These are phyloP conservation scores for Mortierella sp. DNA, from an alignment of 371 early-diverging fungal genomes.

Conservation along the genomic window DNA sequence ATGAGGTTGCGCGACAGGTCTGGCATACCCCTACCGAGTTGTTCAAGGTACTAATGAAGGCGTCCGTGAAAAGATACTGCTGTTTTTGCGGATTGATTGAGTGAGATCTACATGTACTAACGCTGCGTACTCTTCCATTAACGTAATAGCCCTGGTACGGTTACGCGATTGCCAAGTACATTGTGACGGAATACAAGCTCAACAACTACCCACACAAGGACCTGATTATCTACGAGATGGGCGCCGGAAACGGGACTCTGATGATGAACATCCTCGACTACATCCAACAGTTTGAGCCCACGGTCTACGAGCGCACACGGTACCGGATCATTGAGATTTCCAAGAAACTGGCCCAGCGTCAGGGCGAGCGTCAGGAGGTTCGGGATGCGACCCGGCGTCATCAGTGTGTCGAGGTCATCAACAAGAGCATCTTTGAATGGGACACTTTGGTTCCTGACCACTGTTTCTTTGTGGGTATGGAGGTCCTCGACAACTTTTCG, in stretches of 20 bases:
- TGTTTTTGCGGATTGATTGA: not conserved
- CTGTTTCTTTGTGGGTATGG: constrained; percentile 95
- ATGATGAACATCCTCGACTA: constrained; percentile 95
- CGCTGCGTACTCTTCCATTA: constrained; percentile 1
- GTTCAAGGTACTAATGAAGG: constrained; percentile 77
- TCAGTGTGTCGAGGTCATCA: constrained; percentile 81
- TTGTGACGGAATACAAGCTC: constrained; percentile 83
- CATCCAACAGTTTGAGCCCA: constrained; percentile 81
- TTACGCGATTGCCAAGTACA: constrained; percentile 91
- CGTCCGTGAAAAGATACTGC: no score
- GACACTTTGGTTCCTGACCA: constrained; percentile 74
- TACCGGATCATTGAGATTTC: constrained; percentile 97
- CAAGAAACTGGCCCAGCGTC: constrained; percentile 80
- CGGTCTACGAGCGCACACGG: constrained; percentile 80
- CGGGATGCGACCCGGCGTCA: constrained; percentile 64
- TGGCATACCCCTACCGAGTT: constrained; percentile 99
- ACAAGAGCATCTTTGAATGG: constrained; percentile 95
- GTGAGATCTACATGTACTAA: not conserved
- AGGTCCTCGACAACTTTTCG: constrained; percentile 96
- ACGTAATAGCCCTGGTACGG: constrained; percentile 87
- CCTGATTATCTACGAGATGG: constrained; percentile 94
- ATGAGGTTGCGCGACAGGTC: constrained; percentile 84
- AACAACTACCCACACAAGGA: constrained; percentile 70
- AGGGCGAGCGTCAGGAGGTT: constrained; percentile 70
- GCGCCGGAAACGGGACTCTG: constrained; percentile 97